These are phyloP conservation scores for Osmanthus fragrans DNA, from an alignment of 257 asterid species.

Conservation along the genomic window DNA sequence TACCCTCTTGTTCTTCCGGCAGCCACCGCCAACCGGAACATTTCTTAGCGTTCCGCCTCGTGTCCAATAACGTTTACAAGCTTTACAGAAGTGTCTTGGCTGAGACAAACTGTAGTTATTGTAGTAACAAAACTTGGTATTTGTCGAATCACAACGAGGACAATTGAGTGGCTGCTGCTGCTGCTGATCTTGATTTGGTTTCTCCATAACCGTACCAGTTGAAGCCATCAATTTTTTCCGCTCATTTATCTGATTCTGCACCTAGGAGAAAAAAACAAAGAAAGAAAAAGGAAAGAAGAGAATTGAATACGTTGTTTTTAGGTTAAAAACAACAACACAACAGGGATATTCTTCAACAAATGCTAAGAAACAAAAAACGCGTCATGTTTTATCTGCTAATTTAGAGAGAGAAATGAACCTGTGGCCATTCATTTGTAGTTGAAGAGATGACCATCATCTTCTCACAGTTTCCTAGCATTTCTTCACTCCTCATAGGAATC, in stretches of 20 bases:
- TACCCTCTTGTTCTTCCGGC: constrained; percentile 52
- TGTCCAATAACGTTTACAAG: constrained; percentile 68
- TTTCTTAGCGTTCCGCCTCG: constrained; percentile 63
- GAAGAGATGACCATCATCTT: constrained; percentile 55
- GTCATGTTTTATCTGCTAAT: constrained; percentile 54
- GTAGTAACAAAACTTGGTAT: constrained; percentile 64
- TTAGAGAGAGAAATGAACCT: constrained; percentile 42
- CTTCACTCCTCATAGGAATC: constrained; percentile 38
- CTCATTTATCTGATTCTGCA: constrained; percentile 52
- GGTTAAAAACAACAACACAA: constrained; percentile 44
- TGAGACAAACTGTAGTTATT: constrained; percentile 66
- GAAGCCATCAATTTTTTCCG: constrained; percentile 43
- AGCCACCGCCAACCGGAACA: constrained; percentile 66
- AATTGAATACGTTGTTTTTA: constrained; percentile 32
- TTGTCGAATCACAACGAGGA: constrained; percentile 65
- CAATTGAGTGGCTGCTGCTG: constrained; percentile 54
- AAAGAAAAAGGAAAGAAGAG: constrained; percentile 24
- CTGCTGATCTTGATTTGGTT: constrained; percentile 30
- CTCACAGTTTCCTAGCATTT: constrained; percentile 51
- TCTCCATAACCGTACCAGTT: constrained; percentile 41
- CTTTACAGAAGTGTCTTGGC: constrained; percentile 64
- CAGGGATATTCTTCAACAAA: constrained; percentile 76
- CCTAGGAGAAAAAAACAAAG: constrained; percentile 15
- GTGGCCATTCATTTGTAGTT: constrained; percentile 65
- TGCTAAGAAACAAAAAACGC: constrained; percentile 77